Evolutionary conservation across 2,329 filamentous ascomycete genomes (phyloP).

Genomic region (Cordyceps militaris): DNA sequence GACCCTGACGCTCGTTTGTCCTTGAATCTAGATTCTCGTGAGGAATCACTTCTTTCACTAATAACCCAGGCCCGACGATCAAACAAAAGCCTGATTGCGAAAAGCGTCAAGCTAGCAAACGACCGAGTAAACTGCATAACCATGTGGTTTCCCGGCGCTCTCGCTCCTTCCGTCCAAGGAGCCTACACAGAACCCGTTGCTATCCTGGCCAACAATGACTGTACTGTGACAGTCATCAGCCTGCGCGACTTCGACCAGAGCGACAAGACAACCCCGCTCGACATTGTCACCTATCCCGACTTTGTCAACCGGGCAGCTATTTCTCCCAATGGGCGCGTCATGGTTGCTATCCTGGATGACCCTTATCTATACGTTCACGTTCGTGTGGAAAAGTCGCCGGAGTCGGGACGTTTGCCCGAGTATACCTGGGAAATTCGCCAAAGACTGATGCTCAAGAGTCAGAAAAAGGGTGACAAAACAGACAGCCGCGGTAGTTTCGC

Average conservation of each 20-base stretch:
- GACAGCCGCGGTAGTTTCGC: constrained; percentile 66
- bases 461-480: constrained; percentile 45
- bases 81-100: constrained; percentile 40
- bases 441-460: constrained; percentile 51
- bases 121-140: constrained; percentile 62
- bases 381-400: constrained; percentile 35
- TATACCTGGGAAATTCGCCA: constrained; percentile 46
- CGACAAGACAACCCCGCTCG: constrained; percentile 49
- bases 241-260: constrained; percentile 51
- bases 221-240: constrained; percentile 76
- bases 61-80: constrained; percentile 32
- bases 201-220: constrained; percentile 84
- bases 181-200: constrained; percentile 53
- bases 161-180: constrained; percentile 20
- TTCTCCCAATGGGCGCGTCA: constrained; percentile 74
- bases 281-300: constrained; percentile 68
- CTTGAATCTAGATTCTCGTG: constrained; percentile 26
- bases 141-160: constrained; percentile 49
- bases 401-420: constrained; percentile 21
- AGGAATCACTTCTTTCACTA: constrained; percentile 29
- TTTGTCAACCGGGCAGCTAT: constrained; percentile 93
- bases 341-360: constrained; percentile 83
- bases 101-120: constrained; percentile 47
- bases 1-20: constrained; percentile 29
- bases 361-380: constrained; percentile 79